Base-by-base conservation (phyloP, 2,329 filamentous ascomycete species). In the Drechslerella dactyloides region DNA sequence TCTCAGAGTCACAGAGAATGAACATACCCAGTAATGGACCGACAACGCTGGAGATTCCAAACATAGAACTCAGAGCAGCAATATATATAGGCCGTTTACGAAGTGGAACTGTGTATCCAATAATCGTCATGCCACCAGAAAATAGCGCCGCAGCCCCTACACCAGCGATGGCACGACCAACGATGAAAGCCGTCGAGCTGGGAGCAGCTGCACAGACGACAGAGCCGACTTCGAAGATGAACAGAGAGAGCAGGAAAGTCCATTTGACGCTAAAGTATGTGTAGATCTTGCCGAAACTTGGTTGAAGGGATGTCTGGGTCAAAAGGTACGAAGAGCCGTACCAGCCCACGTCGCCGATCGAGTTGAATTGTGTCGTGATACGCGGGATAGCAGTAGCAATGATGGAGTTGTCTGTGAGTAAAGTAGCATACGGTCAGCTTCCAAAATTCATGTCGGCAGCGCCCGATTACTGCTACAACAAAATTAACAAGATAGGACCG, bases 171-270 rank as follows among this genome's bases (percentile, higher is more conserved):
- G 84, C 83, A 15, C 84, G 80, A 1, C 84, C 84, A 2, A 84
- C 78, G 58, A 85, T 85, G 54, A 85, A 82, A 35, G 81, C 80
- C 1, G 80, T 80, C 17, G 82, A 84, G 2, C 76, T 79, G 0
- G 82, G 82, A 0, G 85, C 85, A 1, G 82, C 81, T 50, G 83
- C 85, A 69, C 85, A 87, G 40, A 85, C 78, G 23, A 81, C 80
- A 7, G 84, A 86, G 1, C 85, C 85, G 37, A 73, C 30, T 40
- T 74, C 69, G 60, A 74, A 74, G 17, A 74, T 66, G 27, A 66
- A 57, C 24, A 74, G 35, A 33, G 64, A 44, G 17, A 68, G 33
- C 35, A 74, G 44, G 57, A 69, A 74, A 8, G 57, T 72, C 69
- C 64, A 73, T 70, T 80, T 80, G 65, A 81, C 74, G 54, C 77